Evolutionary conservation across 2,329 filamentous ascomycete genomes (phyloP).

Genomic region (Juglanconis oblonga): DNA sequence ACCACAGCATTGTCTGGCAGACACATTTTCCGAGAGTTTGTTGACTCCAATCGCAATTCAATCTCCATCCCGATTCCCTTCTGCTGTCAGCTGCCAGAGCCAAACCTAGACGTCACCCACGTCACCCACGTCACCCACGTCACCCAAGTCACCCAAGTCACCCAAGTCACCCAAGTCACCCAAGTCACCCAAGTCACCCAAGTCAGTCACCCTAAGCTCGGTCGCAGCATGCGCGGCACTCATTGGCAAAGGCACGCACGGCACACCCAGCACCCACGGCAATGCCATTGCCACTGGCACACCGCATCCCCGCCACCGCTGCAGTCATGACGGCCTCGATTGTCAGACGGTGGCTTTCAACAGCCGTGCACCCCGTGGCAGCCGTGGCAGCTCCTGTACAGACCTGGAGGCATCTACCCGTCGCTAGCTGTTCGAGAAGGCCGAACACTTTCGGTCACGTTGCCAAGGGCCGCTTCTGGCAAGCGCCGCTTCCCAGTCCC

Average conservation of each 20-base stretch:
- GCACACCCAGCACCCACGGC: too few relatives aligned
- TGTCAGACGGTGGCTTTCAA: background rate
- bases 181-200: background rate
- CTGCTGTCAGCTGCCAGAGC: background rate
- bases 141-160: too few relatives aligned
- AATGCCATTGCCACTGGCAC: too few relatives aligned
- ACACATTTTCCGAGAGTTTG: background rate
- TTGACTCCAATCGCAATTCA: background rate
- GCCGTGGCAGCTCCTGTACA: background rate
- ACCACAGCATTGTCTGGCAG: too few relatives aligned
- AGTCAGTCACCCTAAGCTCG: background rate
- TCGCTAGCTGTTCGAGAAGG: background rate
- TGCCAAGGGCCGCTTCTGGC: background rate
- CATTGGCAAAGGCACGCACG: too few relatives aligned
- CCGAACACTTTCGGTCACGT: conserved; percentile 14
- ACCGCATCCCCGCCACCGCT: too few relatives aligned
- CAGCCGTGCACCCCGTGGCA: background rate
- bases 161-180: too few relatives aligned
- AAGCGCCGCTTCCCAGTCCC: conserved; percentile 3
- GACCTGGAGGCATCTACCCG: background rate
- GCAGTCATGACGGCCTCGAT: too few relatives aligned
- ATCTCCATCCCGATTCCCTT: background rate
- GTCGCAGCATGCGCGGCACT: background rate
- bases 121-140: too few relatives aligned
- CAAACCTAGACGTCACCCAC: background rate